Conservation (phyloP, 805 yeast genomes). For the Candida coleopterorum region DNA sequence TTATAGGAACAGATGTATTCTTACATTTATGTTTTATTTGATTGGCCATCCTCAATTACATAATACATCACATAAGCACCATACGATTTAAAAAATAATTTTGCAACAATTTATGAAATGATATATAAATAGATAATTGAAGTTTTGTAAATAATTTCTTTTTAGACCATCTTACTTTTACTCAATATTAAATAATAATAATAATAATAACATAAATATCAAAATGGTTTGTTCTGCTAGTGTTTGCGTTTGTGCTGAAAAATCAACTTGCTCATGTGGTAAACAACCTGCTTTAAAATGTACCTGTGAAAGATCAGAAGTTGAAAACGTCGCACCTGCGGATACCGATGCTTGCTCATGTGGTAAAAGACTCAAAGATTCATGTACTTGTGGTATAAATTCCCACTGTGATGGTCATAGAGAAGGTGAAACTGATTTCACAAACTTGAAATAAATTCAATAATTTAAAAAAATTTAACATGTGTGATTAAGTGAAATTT, state of each 20-base stretch:
- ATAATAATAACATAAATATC: background rate
- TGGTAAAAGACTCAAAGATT: conserved; percentile 49
- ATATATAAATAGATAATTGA: background rate
- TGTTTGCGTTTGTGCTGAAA: conserved; percentile 54
- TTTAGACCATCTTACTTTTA: background rate
- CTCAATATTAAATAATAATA: too few relatives aligned
- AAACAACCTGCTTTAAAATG: conserved; percentile 56
- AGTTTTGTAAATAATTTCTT: too few relatives aligned
- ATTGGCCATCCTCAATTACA: conserved; percentile 5
- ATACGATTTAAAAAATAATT: background rate
- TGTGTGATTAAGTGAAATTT: too few relatives aligned
- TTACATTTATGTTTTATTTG: conserved; percentile 2
- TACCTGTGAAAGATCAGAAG: conserved; percentile 47
- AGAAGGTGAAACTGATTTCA: conserved; percentile 60
- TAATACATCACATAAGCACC: background rate
- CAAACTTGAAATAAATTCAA: conserved; percentile 34
- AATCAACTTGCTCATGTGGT: conserved; percentile 63
- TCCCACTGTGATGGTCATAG: conserved; percentile 33
- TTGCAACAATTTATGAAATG: background rate
- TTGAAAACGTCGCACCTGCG: conserved; percentile 44
- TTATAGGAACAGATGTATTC: background rate
- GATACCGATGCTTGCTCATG: conserved; percentile 50
- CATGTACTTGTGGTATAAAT: conserved; percentile 53
- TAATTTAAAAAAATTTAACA: too few relatives aligned
- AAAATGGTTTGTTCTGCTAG: conserved; percentile 34